Base-by-base conservation (phyloP, 2,329 filamentous ascomycete species). In the Diaporthe helianthi region DNA sequence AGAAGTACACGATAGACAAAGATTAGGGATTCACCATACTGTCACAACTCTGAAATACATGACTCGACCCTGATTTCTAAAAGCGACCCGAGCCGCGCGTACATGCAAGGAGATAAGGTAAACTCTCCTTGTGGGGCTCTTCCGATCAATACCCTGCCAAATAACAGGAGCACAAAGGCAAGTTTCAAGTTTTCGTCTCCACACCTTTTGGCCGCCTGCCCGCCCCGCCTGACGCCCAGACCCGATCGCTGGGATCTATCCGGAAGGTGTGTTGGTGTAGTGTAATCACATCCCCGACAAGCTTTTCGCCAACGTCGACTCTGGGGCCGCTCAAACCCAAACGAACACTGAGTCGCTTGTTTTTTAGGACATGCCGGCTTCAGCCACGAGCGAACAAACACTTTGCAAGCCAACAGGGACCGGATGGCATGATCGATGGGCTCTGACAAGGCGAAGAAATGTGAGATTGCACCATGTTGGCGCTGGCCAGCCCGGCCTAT, bases 371-470 rank as follows among this genome's bases (percentile, higher is more conserved):
- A 63, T 63, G 58, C 58, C 58, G 58, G 44, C 58, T 49, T 24
- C 58, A 49, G 58, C 29, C 58, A 63, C 58, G 58, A 47, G 58
- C 7, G 13, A 36, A 49, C 19, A 22, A 13, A 33, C 13, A 49
- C 44, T 49, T 46, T 49, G n/a, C 29, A 63, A 24, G 13, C n/a
- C 41, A 63, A 15, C 58, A 63, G 41, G 47, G 58, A 63, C 58
- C 19, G 44, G 58, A 49, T 63, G 58, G 44, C 58, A 63, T 63
- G 44, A 63, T 19, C 64, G 65, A 58, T 58, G 69, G 51, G 55
- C 44, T 65, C 65, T 33, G 49, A 70, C 19, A 70, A 70, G 55
- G 36, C 55, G 24, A 70, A 65, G 24, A 70, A 70, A 64, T 63
- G 69, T 68, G 58, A 58, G 68, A 36, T 24, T 24, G 26, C 41